phyloP scores from a whole-genome alignment of 2,329 filamentous ascomycete genomes.

The Botrytis elliptica region DNA sequence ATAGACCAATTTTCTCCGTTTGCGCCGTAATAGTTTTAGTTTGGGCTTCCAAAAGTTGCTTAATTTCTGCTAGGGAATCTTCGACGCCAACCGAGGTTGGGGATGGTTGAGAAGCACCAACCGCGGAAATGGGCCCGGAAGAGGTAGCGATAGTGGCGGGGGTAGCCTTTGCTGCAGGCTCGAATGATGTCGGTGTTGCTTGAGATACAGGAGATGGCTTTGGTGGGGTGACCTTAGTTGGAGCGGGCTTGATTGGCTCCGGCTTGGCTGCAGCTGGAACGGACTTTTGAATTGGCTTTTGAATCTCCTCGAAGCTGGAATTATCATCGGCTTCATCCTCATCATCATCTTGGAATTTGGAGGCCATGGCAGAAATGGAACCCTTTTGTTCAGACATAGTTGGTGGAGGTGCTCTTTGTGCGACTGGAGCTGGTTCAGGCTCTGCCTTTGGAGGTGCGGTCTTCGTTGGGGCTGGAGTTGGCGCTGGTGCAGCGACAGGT shows the following conservation, averaged over 20 bases:
- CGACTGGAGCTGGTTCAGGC: conserved; percentile 48
- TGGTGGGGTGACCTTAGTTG: conserved; percentile 37
- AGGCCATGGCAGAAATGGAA: conserved; percentile 81
- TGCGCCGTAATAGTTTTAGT: conserved; percentile 75
- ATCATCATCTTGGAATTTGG: conserved; percentile 77
- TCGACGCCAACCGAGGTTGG: conserved; percentile 51
- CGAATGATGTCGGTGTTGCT: conserved; percentile 27
- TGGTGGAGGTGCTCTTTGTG: conserved; percentile 54
- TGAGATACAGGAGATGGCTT: conserved; percentile 38
- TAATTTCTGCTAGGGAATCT: conserved; percentile 72
- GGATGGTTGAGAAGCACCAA: conserved; percentile 36
- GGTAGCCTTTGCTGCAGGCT: conserved; percentile 29
- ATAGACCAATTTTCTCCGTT: conserved; percentile 67
- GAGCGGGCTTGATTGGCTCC: conserved; percentile 44
- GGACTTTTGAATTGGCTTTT: conserved; percentile 68
- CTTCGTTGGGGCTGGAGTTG: conserved; percentile 46
- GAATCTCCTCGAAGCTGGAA: conserved; percentile 84
- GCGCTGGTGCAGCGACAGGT: conserved; percentile 44
- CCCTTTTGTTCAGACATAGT: conserved; percentile 81
- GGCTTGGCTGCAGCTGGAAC: conserved; percentile 43
- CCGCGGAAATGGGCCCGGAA: conserved; percentile 39
- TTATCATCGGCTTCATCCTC: conserved; percentile 57
- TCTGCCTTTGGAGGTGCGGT: conserved; percentile 52
- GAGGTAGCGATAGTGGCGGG: conserved; percentile 40
- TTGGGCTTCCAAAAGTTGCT: conserved; percentile 72